Conservation (phyloP, 176 grass and related monocot species). For the Ampelocalamus luodianensis region DNA sequence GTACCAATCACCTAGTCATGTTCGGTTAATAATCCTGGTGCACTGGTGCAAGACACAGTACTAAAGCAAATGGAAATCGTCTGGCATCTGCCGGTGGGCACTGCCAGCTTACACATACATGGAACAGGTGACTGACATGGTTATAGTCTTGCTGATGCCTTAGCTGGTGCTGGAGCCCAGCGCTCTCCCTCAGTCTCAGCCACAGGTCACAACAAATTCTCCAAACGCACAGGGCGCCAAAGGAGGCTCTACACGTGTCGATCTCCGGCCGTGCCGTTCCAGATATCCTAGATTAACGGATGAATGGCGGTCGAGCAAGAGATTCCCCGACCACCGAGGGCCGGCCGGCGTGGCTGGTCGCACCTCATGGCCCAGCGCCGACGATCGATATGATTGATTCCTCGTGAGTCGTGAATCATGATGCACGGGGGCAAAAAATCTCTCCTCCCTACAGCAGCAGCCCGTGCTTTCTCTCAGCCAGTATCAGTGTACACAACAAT, state of each 20-base stretch:
- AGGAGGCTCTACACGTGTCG: slow-evolving; percentile 15
- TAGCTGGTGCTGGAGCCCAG: slow-evolving; percentile 33
- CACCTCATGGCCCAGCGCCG: too few relatives aligned
- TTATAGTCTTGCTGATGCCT: not conserved
- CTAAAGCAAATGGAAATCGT: slow-evolving; percentile 12
- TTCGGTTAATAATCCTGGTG: not conserved
- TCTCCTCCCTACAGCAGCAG: too few relatives aligned
- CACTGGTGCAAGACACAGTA: not conserved
- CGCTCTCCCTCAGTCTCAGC: not conserved
- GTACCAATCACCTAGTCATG: not conserved
- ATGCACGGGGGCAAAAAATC: too few relatives aligned
- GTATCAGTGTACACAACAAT: not conserved
- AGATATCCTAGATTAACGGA: slow-evolving; percentile 40
- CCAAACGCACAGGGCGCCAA: slow-evolving; percentile 5
- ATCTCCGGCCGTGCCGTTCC: not conserved
- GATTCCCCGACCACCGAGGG: not conserved
- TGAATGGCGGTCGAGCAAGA: not conserved
- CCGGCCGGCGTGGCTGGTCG: not conserved
- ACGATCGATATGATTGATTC: too few relatives aligned
- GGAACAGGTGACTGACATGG: not conserved
- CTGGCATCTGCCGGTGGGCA: slow-evolving; percentile 12
- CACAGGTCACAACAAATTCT: not conserved
- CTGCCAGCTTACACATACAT: slow-evolving; percentile 14
- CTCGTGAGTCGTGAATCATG: too few relatives aligned
- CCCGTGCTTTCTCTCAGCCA: too few relatives aligned